Percentiles rank a stretch among this genome's conserved stretches.
phyloP scores from a whole-genome alignment of 768 basidiomycete genomes.

The Hydnomerulius pinastri region DNA sequence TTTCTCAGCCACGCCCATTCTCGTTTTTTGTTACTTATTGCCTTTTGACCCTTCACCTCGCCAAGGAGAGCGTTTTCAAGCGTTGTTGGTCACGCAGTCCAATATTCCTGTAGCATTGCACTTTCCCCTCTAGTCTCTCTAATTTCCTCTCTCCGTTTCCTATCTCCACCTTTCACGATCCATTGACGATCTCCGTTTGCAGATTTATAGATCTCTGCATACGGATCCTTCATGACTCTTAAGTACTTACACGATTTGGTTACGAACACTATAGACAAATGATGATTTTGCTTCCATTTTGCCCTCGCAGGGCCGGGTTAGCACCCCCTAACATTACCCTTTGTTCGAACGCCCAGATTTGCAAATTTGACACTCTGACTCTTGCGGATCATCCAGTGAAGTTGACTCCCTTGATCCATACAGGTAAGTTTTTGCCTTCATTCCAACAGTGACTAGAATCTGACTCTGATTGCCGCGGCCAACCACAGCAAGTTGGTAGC shows the following conservation, averaged over 20 bases:
- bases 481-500: too few relatives aligned
- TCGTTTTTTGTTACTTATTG: constrained; percentile 35
- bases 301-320: not conserved
- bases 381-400: constrained; percentile 13
- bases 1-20: constrained; percentile 29
- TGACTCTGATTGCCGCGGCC: not conserved
- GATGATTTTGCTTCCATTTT: constrained; percentile 23
- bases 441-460: not conserved
- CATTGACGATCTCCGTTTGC: constrained; percentile 17
- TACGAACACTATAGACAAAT: constrained; percentile 27
- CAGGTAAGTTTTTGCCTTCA: too few relatives aligned
- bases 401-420: not conserved
- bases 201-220: constrained; percentile 37
- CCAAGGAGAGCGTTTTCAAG: constrained; percentile 34
- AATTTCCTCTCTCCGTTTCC: constrained; percentile 21
- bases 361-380: not conserved
- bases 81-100: constrained; percentile 31
- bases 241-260: constrained; percentile 19
- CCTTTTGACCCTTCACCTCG: constrained; percentile 37
- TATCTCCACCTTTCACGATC: constrained; percentile 15
- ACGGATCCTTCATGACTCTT: constrained; percentile 21
- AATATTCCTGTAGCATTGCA: constrained; percentile 38
- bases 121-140: constrained; percentile 27
- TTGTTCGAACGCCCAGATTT: not conserved
- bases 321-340: not conserved